These are phyloP conservation scores for Rhinocladiella similis DNA, from an alignment of 2,329 filamentous ascomycete genomes.

Conservation along the genomic window DNA sequence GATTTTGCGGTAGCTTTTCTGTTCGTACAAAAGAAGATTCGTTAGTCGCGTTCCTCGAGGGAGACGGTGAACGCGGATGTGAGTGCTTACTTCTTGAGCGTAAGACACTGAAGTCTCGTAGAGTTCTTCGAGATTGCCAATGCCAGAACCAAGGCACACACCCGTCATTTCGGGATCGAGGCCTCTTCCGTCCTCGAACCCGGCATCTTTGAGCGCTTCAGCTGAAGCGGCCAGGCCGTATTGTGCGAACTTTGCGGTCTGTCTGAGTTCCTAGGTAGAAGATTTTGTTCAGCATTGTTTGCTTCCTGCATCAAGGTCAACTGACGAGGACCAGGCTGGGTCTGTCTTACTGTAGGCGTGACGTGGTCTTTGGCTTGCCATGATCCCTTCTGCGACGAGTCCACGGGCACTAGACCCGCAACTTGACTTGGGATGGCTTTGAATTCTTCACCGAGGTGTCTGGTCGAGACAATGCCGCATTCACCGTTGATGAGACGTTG, in stretches of 20 bases:
- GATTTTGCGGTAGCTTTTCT: conserved; percentile 71
- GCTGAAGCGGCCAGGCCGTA: conserved; percentile 84
- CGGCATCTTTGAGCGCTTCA: conserved; percentile 82
- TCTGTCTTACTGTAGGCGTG: conserved; percentile 37
- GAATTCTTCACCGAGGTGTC: conserved; percentile 63
- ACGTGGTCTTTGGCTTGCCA: conserved; percentile 49
- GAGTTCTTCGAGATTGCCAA: conserved; percentile 89
- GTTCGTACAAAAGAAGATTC: conserved; percentile 17
- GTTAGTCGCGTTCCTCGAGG: too few relatives aligned
- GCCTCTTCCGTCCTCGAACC: conserved; percentile 64
- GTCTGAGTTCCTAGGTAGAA: conserved; percentile 59
- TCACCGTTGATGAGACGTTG: conserved; percentile 73
- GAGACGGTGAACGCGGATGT: too few relatives aligned
- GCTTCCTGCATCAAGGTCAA: too few relatives aligned
- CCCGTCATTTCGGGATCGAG: conserved; percentile 75
- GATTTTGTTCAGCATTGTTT: background rate
- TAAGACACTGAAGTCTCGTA: conserved; percentile 81
- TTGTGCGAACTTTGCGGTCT: conserved; percentile 89
- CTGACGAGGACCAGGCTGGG: too few relatives aligned
- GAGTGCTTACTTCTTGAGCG: conserved; percentile 54
- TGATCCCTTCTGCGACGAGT: conserved; percentile 40
- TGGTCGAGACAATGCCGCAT: conserved; percentile 76
- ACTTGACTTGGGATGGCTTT: conserved; percentile 77
- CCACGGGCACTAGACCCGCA: conserved; percentile 75
- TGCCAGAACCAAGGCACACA: conserved; percentile 90